These are phyloP conservation scores for Aphanomyces stellatus DNA, from an alignment of 352 stramenopile species.

Conservation along the genomic window DNA sequence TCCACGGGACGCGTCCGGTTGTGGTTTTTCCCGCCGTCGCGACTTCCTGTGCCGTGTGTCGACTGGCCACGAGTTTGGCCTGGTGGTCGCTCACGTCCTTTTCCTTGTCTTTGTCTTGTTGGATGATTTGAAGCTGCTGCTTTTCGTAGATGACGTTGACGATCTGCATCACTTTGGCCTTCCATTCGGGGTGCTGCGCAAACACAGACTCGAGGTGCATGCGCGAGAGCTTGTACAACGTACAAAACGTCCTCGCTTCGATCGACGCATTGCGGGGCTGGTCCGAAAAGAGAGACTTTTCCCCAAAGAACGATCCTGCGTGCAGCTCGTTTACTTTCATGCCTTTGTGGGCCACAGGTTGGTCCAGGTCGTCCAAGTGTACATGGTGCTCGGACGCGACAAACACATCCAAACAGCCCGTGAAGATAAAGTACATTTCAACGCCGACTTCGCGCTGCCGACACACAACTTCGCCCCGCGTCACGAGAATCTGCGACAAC, in stretches of 20 bases:
- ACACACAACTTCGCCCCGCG: slow-evolving; percentile 58
- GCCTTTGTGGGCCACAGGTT: not conserved
- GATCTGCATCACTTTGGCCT: slow-evolving; percentile 44
- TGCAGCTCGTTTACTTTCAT: slow-evolving; percentile 50
- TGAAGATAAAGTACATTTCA: slow-evolving; percentile 78
- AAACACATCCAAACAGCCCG: slow-evolving; percentile 41
- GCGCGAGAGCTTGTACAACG: slow-evolving; percentile 45
- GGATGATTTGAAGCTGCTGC: slow-evolving; percentile 31
- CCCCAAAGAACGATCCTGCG: slow-evolving; percentile 45
- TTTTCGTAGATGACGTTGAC: slow-evolving; percentile 22
- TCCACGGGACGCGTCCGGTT: too few species aligned
- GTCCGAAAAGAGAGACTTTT: slow-evolving; percentile 50
- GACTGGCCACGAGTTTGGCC: not conserved
- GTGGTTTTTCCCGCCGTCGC: not conserved
- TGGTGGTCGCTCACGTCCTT: not conserved
- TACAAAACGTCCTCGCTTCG: slow-evolving; percentile 43
- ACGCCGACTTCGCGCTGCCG: slow-evolving; percentile 48
- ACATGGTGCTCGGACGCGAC: slow-evolving; percentile 30
- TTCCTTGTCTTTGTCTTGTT: slow-evolving; percentile 29
- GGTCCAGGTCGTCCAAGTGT: not conserved
- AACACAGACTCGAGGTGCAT: slow-evolving; percentile 50
- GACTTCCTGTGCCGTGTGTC: not conserved
- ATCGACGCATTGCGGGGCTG: slow-evolving; percentile 37
- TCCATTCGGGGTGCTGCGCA: slow-evolving; percentile 55
- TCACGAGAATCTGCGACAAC: slow-evolving; percentile 52